Percentiles rank a stretch among this genome's conserved stretches.
These are phyloP conservation scores for Monosporozyma aquatica DNA, from an alignment of 805 yeast species.

Conservation along the genomic window DNA sequence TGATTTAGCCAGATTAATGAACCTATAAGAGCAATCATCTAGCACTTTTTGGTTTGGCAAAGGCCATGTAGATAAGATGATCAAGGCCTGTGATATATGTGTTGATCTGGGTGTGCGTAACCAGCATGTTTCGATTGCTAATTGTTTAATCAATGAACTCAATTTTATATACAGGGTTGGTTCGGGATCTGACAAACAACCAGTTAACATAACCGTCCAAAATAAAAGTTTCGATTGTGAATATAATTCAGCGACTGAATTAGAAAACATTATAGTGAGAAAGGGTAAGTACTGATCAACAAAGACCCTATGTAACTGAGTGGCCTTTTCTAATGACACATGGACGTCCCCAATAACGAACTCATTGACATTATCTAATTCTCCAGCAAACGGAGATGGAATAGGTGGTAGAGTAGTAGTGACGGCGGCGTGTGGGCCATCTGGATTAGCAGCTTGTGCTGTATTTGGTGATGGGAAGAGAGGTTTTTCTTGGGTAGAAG, in stretches of 20 bases:
- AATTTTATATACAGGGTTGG: constrained; percentile 70
- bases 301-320: constrained; percentile 62
- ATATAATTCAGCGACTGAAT: constrained; percentile 65
- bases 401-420: constrained; percentile 24
- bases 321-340: constrained; percentile 58
- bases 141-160: constrained; percentile 69
- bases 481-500: too few species aligned
- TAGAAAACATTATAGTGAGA: constrained; percentile 68
- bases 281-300: constrained; percentile 60
- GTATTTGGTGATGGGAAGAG: too few species aligned
- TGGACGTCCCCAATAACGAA: constrained; percentile 70
- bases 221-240: constrained; percentile 76
- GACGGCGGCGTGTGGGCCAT: constrained; percentile 1
- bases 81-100: constrained; percentile 81
- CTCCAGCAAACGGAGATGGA: constrained; percentile 21
- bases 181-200: constrained; percentile 78
- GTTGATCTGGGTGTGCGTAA: constrained; percentile 87
- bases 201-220: constrained; percentile 86
- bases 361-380: constrained; percentile 38
- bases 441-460: too few species aligned
- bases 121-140: constrained; percentile 91
- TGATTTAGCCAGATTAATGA: constrained; percentile 77
- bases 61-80: constrained; percentile 86
- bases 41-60: constrained; percentile 84
- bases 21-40: constrained; percentile 86